Evolutionary conservation across 2,329 filamentous ascomycete genomes (phyloP).

Genomic region (Juglanconis juglandina): DNA sequence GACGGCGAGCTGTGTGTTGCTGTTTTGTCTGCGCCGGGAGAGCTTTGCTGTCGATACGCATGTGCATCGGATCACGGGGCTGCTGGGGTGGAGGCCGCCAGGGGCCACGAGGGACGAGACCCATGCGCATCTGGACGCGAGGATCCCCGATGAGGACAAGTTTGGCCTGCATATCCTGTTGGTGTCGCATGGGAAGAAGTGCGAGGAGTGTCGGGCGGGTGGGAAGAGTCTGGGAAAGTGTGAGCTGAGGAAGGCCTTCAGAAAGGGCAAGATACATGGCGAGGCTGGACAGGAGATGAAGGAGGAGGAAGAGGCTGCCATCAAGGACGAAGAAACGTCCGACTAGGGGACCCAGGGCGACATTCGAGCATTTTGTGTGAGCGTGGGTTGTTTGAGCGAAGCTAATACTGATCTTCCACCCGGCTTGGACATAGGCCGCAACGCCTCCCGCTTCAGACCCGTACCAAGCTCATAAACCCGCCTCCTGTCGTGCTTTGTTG

Average conservation of each 20-base stretch:
- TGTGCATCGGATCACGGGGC: constrained; percentile 46
- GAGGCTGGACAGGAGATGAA: constrained; percentile 16
- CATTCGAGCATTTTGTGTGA: neutral
- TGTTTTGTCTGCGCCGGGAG: constrained; percentile 46
- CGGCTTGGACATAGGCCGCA: neutral
- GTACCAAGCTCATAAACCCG: neutral
- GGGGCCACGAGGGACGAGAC: constrained; percentile 41
- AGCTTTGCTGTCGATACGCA: constrained; percentile 54
- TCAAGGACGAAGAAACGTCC: constrained; percentile 7
- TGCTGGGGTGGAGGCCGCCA: constrained; percentile 46
- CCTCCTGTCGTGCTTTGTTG: constrained; percentile 5
- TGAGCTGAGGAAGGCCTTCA: constrained; percentile 38
- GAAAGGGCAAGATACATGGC: constrained; percentile 23
- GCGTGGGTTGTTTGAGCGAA: neutral
- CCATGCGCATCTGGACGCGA: constrained; percentile 47
- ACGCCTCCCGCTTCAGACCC: neutral
- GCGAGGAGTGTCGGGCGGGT: constrained; percentile 43
- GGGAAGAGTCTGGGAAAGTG: constrained; percentile 38
- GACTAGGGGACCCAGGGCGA: neutral
- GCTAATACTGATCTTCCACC: neutral
- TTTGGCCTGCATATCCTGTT: constrained; percentile 48
- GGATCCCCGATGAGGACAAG: constrained; percentile 46
- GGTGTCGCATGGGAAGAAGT: constrained; percentile 44
- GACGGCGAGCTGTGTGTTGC: constrained; percentile 50
- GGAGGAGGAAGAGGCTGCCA: constrained; percentile 11